These are phyloP conservation scores for Fusarium sp. DNA, from an alignment of 2,329 filamentous ascomycete genomes.

Conservation along the genomic window DNA sequence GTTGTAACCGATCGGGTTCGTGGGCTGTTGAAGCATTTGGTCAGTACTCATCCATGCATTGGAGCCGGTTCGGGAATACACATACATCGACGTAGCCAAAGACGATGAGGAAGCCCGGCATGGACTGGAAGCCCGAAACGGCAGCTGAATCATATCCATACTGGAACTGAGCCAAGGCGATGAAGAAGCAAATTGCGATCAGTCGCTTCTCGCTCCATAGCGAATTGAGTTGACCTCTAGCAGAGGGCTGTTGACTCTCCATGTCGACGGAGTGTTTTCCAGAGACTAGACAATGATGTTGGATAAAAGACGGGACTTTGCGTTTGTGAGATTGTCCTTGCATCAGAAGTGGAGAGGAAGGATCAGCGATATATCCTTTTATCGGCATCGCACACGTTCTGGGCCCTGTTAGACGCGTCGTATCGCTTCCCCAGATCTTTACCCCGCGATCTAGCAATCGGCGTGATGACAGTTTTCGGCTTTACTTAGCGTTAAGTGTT, in stretches of 20 bases:
- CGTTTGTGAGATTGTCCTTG: background rate
- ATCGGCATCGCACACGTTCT: background rate
- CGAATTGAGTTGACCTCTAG: background rate
- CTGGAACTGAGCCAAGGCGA: background rate
- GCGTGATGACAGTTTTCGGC: background rate
- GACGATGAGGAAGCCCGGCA: background rate
- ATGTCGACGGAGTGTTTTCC: background rate
- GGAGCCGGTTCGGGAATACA: accelerated
- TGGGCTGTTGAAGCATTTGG: background rate
- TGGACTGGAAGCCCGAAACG: background rate
- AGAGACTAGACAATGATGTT: background rate
- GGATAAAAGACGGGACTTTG: background rate
- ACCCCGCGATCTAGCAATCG: background rate
- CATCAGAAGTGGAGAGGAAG: background rate
- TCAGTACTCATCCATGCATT: background rate
- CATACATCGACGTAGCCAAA: background rate
- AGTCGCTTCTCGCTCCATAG: background rate
- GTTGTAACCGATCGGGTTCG: background rate
- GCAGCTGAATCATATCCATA: background rate
- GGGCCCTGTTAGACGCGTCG: background rate
- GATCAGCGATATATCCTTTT: background rate
- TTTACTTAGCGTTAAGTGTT: background rate
- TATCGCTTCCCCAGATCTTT: background rate
- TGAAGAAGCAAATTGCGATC: background rate
- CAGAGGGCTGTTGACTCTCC: background rate